A percentile compares a stretch with the other conserved stretches of the same genome.
These are phyloP conservation scores for Termitomyces sp. DNA, from an alignment of 768 basidiomycete genomes.

Conservation along the genomic window DNA sequence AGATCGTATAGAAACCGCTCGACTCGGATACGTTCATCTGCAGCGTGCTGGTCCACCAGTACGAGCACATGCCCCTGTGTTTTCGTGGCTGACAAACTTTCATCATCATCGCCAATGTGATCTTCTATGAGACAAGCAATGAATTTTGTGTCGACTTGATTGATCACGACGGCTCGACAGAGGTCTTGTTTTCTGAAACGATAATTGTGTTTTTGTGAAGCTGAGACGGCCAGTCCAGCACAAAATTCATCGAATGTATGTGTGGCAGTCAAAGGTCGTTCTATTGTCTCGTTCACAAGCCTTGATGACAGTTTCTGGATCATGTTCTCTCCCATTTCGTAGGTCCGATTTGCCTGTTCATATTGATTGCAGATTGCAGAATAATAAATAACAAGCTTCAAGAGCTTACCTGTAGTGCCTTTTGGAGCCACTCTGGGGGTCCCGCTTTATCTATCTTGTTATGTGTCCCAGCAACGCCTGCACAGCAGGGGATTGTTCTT, in stretches of 20 bases:
- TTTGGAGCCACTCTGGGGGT: constrained; percentile 59
- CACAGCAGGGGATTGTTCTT: constrained; percentile 20
- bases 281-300: background rate
- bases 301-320: constrained; percentile 30
- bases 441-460: background rate
- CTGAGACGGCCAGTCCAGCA: background rate
- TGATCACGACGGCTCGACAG: constrained; percentile 51
- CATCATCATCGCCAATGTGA: constrained; percentile 7
- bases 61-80: constrained; percentile 38
- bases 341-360: constrained; percentile 51
- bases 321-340: constrained; percentile 38
- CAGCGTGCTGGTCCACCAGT: constrained; percentile 95
- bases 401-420: constrained; percentile 48
- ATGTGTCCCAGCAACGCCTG: constrained; percentile 13
- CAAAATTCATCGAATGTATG: background rate
- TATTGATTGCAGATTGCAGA: no score
- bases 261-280: background rate
- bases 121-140: constrained; percentile 62
- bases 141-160: constrained; percentile 90
- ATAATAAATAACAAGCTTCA: background rate
- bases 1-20: constrained; percentile 73
- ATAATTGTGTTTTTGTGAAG: constrained; percentile 18
- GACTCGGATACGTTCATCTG: constrained; percentile 93
- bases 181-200: constrained; percentile 53
- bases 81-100: constrained; percentile 6